Conservation (phyloP, 345 rosid genomes). For the Psidium guajava region DNA sequence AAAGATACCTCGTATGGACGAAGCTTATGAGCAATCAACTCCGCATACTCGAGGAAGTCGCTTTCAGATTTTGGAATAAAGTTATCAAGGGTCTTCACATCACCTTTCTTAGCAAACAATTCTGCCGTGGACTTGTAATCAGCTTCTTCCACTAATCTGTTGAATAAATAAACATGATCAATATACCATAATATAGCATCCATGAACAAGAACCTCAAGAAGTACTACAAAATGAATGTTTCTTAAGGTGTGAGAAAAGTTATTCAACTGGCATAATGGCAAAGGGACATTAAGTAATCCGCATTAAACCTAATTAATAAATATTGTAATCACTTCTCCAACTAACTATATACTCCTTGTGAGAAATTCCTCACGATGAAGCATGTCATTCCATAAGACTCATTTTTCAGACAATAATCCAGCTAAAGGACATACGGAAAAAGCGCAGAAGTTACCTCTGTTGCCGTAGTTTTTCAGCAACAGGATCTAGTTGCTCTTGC, state of each 20-base stretch:
- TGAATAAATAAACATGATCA: neutral
- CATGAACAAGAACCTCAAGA: neutral
- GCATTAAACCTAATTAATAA: neutral
- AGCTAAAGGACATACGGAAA: neutral
- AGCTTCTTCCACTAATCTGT: slow-evolving; percentile 92
- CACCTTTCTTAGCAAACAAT: slow-evolving; percentile 49
- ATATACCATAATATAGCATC: neutral
- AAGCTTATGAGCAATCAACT: slow-evolving; percentile 67
- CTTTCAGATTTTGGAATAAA: slow-evolving; percentile 93
- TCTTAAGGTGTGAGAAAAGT: neutral
- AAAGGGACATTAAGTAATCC: neutral
- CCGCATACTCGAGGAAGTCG: slow-evolving; percentile 88
- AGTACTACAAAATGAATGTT: neutral
- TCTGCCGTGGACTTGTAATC: slow-evolving; percentile 68
- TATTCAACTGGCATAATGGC: neutral
- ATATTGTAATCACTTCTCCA: neutral
- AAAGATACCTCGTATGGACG: slow-evolving; percentile 54
- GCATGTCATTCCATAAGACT: neutral
- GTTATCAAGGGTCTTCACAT: slow-evolving; percentile 46
- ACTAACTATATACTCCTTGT: neutral
- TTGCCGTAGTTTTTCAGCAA: slow-evolving; percentile 35
- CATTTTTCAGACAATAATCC: neutral
- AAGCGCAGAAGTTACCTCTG: slow-evolving; percentile 20
- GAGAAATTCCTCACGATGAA: neutral
- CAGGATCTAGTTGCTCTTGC: slow-evolving; percentile 28